Base-by-base conservation (phyloP, 1,284 basidiomycete genomes). In the Anthracocystis panici-leucophaei region DNA sequence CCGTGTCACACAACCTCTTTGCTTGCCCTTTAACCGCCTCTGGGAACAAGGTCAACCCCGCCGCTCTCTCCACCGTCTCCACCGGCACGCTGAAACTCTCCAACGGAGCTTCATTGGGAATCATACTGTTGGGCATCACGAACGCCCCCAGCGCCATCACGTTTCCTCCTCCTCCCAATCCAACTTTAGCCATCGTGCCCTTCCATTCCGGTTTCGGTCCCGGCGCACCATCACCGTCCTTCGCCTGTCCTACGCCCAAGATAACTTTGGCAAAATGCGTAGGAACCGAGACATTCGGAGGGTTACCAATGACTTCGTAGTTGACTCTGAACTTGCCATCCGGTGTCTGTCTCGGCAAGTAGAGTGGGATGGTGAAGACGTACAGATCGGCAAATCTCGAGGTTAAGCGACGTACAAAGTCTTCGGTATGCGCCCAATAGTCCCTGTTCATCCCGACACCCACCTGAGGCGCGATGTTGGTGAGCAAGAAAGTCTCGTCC, bases 221-320 rank as follows among this genome's bases (percentile, higher is more conserved):
- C 0, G 62, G 57, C 0, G 62, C 61, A 12, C 55, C 54, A 29
- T 55, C 51, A 0, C 21, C 44, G 0, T 70, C 61, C n/a, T 27
- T 21, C 0, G 73, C 62, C 2, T 54, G 41, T 2, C 77, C 80
- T 0, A 75, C 62, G 38, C 92, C 90, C 57, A 97, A 88, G 27
- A 98, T 91, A 31, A 98, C 95, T 86, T 98, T 99, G 35, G 96
- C 96, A 85, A 99, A 99, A 85, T 99, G 97, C 5, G 97, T 99
- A 0, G 97, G 97, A 8, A 99, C 97, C 35, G 92, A 88, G 58
- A 98, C 88, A 80, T 92, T 93, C 5, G 94, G 94, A 25, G 94
- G 95, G 38, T 89, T 90, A 0, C 96, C 97, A 74, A 98, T 97
- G 44, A 99, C 93, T 88, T 63, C 45, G 89, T 93, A 87, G 78